Base-by-base conservation (phyloP, 73 alveolate species). In the Blepharisma japonicum region DNA sequence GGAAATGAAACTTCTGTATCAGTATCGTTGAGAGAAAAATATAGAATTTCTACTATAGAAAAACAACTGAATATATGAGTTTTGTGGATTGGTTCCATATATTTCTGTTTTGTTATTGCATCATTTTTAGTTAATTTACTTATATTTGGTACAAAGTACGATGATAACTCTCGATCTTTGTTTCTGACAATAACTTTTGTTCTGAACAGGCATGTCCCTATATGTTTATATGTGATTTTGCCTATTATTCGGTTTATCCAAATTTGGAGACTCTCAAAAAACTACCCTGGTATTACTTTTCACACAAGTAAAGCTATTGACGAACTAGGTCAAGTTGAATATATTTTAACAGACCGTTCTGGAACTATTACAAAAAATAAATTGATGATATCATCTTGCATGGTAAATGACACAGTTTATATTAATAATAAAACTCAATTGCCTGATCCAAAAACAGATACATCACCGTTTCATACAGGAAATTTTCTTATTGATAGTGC, bases 281-380 rank as follows among this genome's bases (percentile, higher is more conserved):
- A 1, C 46, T 14, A 14, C 3, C 47, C 14, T 14, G 74, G 49
- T 4, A 2, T n/a, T 25, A 61, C 47, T 14, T 8, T 61, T 8
- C 14, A 61, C 39, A 2, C 14, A n/a, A n/a, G 47, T 14, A 39
- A 61, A 61, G 14, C 14, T 39, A 0, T 61, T 14, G 74, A 61
- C 14, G 74, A 61, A 2, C 74, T 61, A 2, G 74, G 74, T 2
- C 38, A 61, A 14, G 47, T 61, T 11, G 74, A 61, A 11, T 61
- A 61, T 61, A n/a, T 61, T 25, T 8, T 61, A n/a, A 9, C 23
- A 25, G 23, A 61, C 46, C 14, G 23, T 2, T 14, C 74, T 14
- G 74, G 74, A 39, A 61, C 74, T n/a, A n/a, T 61, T 61, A 61
- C 74, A 18, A 25, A 25, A 61, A 61, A 61, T 61, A 11, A 61